A percentile compares a stretch with the other conserved stretches of the same genome.
Conservation (phyloP, 345 rosid species). For the Populus alba region DNA sequence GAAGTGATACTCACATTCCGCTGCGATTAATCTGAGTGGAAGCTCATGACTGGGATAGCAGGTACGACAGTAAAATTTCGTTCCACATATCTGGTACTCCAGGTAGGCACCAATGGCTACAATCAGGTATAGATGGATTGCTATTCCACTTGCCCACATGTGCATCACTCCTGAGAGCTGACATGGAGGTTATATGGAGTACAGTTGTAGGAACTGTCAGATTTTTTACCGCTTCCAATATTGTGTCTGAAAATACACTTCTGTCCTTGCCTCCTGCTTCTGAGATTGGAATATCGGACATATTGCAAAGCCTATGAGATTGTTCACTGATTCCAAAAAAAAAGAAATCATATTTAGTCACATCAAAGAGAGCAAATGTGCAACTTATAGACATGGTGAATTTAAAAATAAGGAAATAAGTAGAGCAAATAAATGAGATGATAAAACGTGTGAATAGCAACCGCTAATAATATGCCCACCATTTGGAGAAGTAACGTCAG, state of each 20-base stretch:
- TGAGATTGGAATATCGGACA: slow-evolving; percentile 51
- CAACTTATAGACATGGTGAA: neutral
- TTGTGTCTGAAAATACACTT: slow-evolving; percentile 52
- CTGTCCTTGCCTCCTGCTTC: slow-evolving; percentile 54
- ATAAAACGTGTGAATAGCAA: too few species aligned
- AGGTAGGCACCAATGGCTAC: slow-evolving; percentile 97
- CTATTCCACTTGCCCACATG: slow-evolving; percentile 83
- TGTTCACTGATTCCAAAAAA: slow-evolving; percentile 43
- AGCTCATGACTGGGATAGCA: slow-evolving; percentile 15
- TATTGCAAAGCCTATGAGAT: slow-evolving; percentile 57
- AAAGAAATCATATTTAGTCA: slow-evolving; percentile 3
- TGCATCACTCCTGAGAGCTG: slow-evolving; percentile 75
- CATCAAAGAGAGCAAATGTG: neutral
- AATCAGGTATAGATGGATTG: slow-evolving; percentile 63
- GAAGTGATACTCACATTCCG: slow-evolving; percentile 18
- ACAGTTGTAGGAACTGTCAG: slow-evolving; percentile 59
- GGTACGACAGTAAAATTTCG: slow-evolving; percentile 61
- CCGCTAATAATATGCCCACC: too few species aligned
- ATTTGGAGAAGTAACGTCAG: too few species aligned
- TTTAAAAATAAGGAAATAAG: neutral
- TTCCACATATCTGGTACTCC: slow-evolving; percentile 92
- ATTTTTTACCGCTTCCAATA: slow-evolving; percentile 49
- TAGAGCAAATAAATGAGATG: neutral
- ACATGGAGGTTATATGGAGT: slow-evolving; percentile 70
- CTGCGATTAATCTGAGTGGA: neutral